Evolutionary conservation across 441 rosid species (phyloP).

Genomic region (Jatropha multifida): DNA sequence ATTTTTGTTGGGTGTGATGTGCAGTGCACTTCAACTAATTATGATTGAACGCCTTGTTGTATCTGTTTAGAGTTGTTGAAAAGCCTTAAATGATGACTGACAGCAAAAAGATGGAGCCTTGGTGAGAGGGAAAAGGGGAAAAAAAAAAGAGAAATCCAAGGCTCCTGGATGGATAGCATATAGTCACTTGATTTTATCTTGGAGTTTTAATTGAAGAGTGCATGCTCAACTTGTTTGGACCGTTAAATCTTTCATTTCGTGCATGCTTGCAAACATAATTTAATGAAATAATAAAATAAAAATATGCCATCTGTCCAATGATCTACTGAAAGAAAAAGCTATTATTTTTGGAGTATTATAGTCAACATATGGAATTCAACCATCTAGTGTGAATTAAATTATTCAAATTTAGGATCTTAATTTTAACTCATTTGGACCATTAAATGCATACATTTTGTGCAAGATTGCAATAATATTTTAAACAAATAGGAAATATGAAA

Average conservation of each 20-base stretch:
- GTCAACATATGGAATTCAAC: background rate
- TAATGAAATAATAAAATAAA: background rate
- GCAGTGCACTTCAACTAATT: background rate
- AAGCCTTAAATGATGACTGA: slow-evolving; percentile 1
- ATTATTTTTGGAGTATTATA: background rate
- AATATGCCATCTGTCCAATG: background rate
- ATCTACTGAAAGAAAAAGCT: too few relatives aligned
- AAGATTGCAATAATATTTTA: slow-evolving; percentile 5
- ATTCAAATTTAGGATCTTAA: background rate
- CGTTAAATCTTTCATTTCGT: background rate
- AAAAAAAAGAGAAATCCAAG: background rate
- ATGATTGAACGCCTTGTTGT: background rate
- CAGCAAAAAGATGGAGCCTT: background rate
- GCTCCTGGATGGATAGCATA: background rate
- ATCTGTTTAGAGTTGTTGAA: background rate
- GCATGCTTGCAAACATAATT: slow-evolving; percentile 6
- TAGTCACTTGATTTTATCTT: background rate
- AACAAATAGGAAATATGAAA: background rate
- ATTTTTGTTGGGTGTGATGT: background rate
- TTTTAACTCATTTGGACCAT: background rate
- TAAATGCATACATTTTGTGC: background rate
- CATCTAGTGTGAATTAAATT: background rate
- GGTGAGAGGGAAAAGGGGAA: background rate
- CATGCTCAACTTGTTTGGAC: background rate
- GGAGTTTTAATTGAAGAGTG: background rate